Percentiles rank a stretch among this genome's conserved stretches.
phyloP scores from a whole-genome alignment of 176 grass and related monocot genomes.

The Poa pratensis region DNA sequence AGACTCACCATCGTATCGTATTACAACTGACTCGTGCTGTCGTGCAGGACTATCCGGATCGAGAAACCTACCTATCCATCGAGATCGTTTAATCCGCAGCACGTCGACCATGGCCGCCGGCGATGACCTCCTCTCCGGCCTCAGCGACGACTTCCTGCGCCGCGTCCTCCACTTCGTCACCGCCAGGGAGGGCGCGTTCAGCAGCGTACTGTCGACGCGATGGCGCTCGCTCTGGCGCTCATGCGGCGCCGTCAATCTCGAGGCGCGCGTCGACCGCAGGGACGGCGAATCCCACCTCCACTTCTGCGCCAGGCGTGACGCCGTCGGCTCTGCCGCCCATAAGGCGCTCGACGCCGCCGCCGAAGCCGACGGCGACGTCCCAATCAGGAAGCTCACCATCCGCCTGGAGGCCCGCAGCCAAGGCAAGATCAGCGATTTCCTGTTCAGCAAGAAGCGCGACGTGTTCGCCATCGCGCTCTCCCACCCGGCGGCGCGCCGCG shows the following conservation, averaged over 20 bases:
- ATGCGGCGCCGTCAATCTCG: neutral
- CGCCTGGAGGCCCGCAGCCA: neutral
- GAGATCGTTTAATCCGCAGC: neutral
- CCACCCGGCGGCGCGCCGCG: neutral
- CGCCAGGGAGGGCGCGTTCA: neutral
- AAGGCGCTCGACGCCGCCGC: neutral
- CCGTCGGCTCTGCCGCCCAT: neutral
- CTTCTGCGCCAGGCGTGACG: neutral
- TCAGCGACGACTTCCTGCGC: neutral
- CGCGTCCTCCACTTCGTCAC: neutral
- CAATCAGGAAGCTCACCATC: neutral
- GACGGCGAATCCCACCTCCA: neutral
- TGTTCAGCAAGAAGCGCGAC: neutral
- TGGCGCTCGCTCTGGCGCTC: constrained; percentile 8
- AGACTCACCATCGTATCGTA: too few relatives aligned
- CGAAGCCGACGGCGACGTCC: neutral
- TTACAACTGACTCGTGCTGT: too few relatives aligned
- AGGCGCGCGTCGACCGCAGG: neutral
- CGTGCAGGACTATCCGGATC: neutral
- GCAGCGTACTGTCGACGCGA: neutral
- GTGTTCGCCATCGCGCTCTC: neutral
- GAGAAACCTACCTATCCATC: neutral
- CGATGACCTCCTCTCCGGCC: neutral
- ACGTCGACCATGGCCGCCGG: neutral
- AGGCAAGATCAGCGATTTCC: neutral